Percentiles rank a stretch among this genome's conserved stretches.
Conservation (phyloP, 1,284 basidiomycete species). For the Anthracocystis panici-leucophaei region DNA sequence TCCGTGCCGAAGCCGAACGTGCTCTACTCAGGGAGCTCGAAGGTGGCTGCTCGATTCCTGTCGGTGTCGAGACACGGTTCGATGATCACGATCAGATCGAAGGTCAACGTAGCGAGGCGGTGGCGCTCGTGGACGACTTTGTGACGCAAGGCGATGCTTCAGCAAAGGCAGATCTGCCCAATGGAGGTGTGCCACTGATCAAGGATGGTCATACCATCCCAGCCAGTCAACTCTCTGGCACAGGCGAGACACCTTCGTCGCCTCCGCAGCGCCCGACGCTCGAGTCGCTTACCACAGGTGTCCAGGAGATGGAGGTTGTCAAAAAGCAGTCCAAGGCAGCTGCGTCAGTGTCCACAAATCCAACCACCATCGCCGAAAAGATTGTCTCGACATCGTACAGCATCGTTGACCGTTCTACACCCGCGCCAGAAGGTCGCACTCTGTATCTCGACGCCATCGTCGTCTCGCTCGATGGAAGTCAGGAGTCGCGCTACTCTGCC, state of each 20-base stretch:
- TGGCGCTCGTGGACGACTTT: constrained; percentile 48
- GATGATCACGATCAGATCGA: constrained; percentile 64
- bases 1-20: constrained; percentile 75
- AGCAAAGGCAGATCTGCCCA: constrained; percentile 39
- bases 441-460: constrained; percentile 64
- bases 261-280: constrained; percentile 35
- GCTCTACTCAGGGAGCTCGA: constrained; percentile 87
- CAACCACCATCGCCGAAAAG: constrained; percentile 46
- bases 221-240: constrained; percentile 29
- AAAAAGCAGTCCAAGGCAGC: constrained; percentile 10
- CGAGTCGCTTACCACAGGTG: constrained; percentile 41
- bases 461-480: constrained; percentile 66
- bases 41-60: constrained; percentile 96
- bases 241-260: constrained; percentile 2
- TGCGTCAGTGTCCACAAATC: constrained; percentile 3
- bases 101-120: constrained; percentile 56
- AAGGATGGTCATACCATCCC: constrained; percentile 57
- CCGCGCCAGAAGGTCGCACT: constrained; percentile 46
- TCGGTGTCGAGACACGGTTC: constrained; percentile 80
- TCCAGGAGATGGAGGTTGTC: constrained; percentile 32
- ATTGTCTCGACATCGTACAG: constrained; percentile 43
- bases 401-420: constrained; percentile 48
- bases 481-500: constrained; percentile 48
- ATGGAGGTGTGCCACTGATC: constrained; percentile 39
- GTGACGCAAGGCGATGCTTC: constrained; percentile 35